phyloP scores from a whole-genome alignment of 441 rosid genomes.

The Sinapis alba region DNA sequence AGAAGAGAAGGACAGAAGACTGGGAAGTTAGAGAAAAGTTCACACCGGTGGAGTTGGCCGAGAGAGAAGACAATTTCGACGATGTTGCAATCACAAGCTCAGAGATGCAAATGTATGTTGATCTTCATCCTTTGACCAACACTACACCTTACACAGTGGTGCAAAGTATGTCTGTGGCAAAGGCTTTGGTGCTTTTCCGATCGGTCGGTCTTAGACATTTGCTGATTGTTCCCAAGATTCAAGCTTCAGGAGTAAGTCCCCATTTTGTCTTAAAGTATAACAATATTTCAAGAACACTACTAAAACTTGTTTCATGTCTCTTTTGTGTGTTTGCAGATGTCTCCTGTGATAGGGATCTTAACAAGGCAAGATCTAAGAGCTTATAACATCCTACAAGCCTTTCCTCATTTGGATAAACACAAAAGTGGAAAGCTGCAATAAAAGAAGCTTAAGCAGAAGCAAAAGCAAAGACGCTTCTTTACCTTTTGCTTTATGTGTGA shows the following conservation, averaged over 20 bases:
- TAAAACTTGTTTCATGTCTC: not conserved
- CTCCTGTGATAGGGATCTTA: conserved; percentile 78
- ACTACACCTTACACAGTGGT: conserved; percentile 85
- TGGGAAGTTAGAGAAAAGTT: conserved; percentile 83
- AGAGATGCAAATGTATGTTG: conserved; percentile 82
- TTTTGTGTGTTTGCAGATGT: conserved; percentile 46
- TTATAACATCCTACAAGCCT: conserved; percentile 71
- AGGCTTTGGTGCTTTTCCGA: conserved; percentile 86
- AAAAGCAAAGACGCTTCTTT: conserved; percentile 10
- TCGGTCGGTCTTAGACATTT: conserved; percentile 79
- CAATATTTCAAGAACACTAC: not conserved
- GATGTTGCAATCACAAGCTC: conserved; percentile 62
- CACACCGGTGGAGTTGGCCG: conserved; percentile 76
- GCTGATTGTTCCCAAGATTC: conserved; percentile 75
- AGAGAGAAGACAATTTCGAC: conserved; percentile 67
- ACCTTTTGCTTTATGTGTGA: conserved; percentile 10
- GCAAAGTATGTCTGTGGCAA: conserved; percentile 86
- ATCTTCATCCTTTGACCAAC: conserved; percentile 86
- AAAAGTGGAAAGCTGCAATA: conserved; percentile 38
- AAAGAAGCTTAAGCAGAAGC: not conserved
- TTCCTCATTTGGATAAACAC: conserved; percentile 68
- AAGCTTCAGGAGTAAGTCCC: conserved; percentile 79
- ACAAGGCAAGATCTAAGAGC: conserved; percentile 84
- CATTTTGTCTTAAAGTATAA: not conserved
- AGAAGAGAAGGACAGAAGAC: conserved; percentile 62